Base-by-base conservation (phyloP, 2,329 filamentous ascomycete genomes). In the Pestalotiopsis sp. region DNA sequence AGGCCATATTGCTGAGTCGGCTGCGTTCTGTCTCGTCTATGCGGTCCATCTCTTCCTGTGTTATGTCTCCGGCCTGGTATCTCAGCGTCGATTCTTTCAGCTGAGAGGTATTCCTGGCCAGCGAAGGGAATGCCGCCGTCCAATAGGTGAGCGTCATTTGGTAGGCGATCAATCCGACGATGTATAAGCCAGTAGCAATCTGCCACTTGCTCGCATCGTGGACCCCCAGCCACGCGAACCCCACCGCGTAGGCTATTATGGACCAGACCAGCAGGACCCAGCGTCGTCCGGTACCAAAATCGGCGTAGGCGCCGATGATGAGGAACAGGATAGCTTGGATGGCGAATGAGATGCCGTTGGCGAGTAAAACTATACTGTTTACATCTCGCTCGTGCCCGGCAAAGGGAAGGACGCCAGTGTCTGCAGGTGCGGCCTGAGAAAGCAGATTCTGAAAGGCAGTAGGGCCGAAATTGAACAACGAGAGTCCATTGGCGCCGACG, bases 131-230 rank as follows among this genome's bases (percentile, higher is more conserved):
- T 0, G 90, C 89, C 0, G 90, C 89, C 0, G 89, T 91, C 88
- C 90, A 92, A 76, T 91, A 92, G 0, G 90, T 92, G 63, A 92
- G 80, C 0, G 88, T 90, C 2, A 90, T 86, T 77, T 92, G 90
- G 72, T 92, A 92, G 1, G 86, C 86, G 70, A 92, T 89, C 57
- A 92, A 77, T 2, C 90, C 90, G 17, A 91, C 85, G 67, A 92
- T 90, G 75, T 92, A 92, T 17, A 93, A 77, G 0, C 85, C 90
- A 0, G 88, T 83, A 0, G 82, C 91, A 9, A 84, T 80, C 62
- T 86, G 82, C 91, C 91, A 93, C 75, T 90, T 82, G 3, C 83
- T 81, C 17, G 85, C 78, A 0, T 84, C 85, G 69, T 91, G 88
- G 0, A 92, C 89, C 23, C 89, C 90, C 1, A 92, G 78, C 88